Conservation (phyloP, 2,329 filamentous ascomycete species). For the Colletotrichum orbiculare region DNA sequence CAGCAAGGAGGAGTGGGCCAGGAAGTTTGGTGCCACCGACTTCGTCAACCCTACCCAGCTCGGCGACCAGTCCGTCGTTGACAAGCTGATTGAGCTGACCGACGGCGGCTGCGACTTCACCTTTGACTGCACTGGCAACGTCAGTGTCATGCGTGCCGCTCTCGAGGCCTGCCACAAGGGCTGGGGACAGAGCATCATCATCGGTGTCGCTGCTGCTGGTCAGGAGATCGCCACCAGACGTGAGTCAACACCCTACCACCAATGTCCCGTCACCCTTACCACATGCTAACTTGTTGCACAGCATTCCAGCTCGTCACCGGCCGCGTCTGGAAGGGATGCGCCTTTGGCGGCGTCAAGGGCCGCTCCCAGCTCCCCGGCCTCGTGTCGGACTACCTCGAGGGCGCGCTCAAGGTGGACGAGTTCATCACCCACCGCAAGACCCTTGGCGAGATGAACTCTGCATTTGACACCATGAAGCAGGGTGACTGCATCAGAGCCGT, state of each 20-base stretch:
- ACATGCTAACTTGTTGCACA: conserved; percentile 48
- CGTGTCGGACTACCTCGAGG: conserved; percentile 88
- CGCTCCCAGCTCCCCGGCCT: conserved; percentile 90
- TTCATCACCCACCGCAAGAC: conserved; percentile 97
- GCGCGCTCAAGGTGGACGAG: conserved; percentile 96
- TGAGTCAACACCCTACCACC: conserved; percentile 62
- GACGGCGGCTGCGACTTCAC: conserved; percentile 99
- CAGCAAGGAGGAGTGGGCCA: conserved; percentile 88
- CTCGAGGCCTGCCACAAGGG: conserved; percentile 99
- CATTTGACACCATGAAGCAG: conserved; percentile 93
- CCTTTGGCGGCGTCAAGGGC: conserved; percentile 98
- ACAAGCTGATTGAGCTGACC: conserved; percentile 96
- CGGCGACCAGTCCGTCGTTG: conserved; percentile 83
- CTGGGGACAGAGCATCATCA: conserved; percentile 98
- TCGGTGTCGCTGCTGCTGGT: conserved; percentile 94
- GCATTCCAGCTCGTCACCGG: conserved; percentile 99
- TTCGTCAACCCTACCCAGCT: conserved; percentile 94
- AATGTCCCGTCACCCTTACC: accelerated
- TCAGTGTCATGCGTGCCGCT: conserved; percentile 93
- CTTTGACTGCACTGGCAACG: conserved; percentile 98
- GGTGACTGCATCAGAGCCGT: conserved; percentile 98
- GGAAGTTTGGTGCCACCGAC: conserved; percentile 95
- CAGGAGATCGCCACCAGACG: conserved; percentile 95
- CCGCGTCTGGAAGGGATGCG: conserved; percentile 97
- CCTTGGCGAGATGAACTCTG: conserved; percentile 85